Base-by-base conservation (phyloP, 805 yeast genomes). In the Diddensiella transvaalensis region DNA sequence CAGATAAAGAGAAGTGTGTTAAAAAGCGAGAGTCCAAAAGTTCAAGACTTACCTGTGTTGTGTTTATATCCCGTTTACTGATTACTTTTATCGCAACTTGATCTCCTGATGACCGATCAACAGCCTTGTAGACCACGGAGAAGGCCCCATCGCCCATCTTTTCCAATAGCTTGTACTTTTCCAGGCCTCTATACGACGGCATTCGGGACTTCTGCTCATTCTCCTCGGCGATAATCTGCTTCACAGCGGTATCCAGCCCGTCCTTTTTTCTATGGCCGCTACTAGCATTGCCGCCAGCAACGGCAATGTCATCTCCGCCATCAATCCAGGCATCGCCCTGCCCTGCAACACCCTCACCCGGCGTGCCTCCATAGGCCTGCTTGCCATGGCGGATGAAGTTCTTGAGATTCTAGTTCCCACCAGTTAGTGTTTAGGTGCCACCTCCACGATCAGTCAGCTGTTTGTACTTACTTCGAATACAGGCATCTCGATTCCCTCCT, bases 71-170 rank as follows among this genome's bases (percentile, higher is more conserved):
- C 40, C 67, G 66, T 62, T 87, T 87, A 56, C 78, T 75, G 40
- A 88, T 85, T 50, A 86, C 77, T 60, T 87, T 87, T 59, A 87
- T 78, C 10, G 96, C 96, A 13, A 87, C 82, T 32, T 68, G 65
- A 42, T 75, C 64, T 26, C 68, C 64, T 3, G 72, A 62, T 8
- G 56, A 55, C 2, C 67, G 54, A 57, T 83, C 82, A 13, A 70
- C 61, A 0, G 95, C 95, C 61, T 77, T 81, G 69, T 81, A 87
- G 3, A 91, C 98, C 10, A 78, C 75, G 2, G 96, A 87, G 63
- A 91, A 90, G 0, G 97, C 97, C 5, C 98, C 98, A 61, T 71
- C 76, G 44, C 76, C 76, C 72, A 72, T 70, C 54, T 72, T 71
- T 48, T 68, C 67, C n/a, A 67, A 36, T 22, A 71, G 55, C 35